Conservation (phyloP, 306 rosid genomes). For the Trifolium subterraneum region DNA sequence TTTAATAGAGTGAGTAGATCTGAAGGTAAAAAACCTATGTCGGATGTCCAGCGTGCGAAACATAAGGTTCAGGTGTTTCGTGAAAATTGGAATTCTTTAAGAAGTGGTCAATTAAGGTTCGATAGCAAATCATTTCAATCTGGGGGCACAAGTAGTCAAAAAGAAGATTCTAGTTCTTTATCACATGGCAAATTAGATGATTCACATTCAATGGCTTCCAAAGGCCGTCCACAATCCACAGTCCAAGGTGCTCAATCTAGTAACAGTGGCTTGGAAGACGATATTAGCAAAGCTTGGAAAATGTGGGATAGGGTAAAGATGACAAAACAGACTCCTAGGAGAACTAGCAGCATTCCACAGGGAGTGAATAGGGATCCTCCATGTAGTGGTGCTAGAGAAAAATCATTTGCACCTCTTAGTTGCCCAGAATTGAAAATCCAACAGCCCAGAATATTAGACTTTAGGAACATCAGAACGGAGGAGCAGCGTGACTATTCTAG, state of each 20-base stretch:
- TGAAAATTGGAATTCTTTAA: slow-evolving; percentile 73
- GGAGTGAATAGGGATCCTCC: slow-evolving; percentile 43
- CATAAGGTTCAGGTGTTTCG: slow-evolving; percentile 55
- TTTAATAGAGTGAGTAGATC: slow-evolving; percentile 41
- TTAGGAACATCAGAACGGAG: slow-evolving; percentile 28
- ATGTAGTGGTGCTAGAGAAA: slow-evolving; percentile 43
- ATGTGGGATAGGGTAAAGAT: slow-evolving; percentile 72
- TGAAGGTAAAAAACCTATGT: slow-evolving; percentile 24
- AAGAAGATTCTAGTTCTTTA: slow-evolving; percentile 36
- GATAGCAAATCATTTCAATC: slow-evolving; percentile 46
- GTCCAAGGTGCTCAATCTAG: slow-evolving; percentile 38
- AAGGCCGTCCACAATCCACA: slow-evolving; percentile 44
- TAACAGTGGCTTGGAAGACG: slow-evolving; percentile 46
- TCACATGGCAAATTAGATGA: slow-evolving; percentile 39
- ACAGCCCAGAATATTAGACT: slow-evolving; percentile 36
- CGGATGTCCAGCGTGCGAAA: slow-evolving; percentile 53
- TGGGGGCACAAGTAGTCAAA: slow-evolving; percentile 40
- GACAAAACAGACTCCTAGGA: slow-evolving; percentile 31
- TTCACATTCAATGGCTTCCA: slow-evolving; percentile 45
- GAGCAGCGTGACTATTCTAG: slow-evolving; percentile 38
- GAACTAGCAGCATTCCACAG: slow-evolving; percentile 41
- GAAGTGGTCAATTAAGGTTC: slow-evolving; percentile 68
- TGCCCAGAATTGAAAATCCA: slow-evolving; percentile 30
- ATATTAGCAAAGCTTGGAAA: slow-evolving; percentile 77
- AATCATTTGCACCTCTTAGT: slow-evolving; percentile 32